These are phyloP conservation scores for Heliamphora exappendiculata DNA, from an alignment of 148 eudicot species.

Conservation along the genomic window DNA sequence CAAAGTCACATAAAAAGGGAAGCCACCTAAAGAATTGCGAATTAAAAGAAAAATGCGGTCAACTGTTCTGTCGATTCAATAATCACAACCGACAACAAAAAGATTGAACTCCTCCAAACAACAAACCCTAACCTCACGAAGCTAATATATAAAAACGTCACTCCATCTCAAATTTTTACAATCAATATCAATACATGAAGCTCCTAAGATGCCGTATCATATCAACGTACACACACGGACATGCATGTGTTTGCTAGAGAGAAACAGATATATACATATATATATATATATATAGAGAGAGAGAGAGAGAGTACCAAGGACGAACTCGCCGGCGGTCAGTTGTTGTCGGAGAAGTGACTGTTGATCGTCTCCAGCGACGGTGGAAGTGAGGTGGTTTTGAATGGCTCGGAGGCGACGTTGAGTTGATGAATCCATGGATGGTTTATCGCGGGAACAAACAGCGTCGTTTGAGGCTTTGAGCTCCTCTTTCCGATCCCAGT, in stretches of 20 bases:
- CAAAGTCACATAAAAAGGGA: not conserved
- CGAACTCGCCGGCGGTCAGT: slow-evolving; percentile 63
- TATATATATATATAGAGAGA: not conserved
- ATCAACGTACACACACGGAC: not conserved
- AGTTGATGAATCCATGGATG: slow-evolving; percentile 44
- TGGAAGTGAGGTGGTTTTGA: slow-evolving; percentile 33
- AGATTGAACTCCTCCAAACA: not conserved
- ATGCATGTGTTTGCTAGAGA: too few relatives aligned
- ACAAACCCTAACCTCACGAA: not conserved
- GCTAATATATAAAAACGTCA: not conserved
- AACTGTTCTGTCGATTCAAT: too few relatives aligned
- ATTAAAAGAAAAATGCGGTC: too few relatives aligned
- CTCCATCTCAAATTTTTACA: not conserved
- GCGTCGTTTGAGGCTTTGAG: not conserved
- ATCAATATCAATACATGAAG: not conserved
- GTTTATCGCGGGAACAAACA: too few relatives aligned
- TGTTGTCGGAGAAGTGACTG: slow-evolving; percentile 21
- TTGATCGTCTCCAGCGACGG: slow-evolving; percentile 8
- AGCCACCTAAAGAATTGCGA: not conserved
- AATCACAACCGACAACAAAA: not conserved
- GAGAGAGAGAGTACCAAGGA: slow-evolving; percentile 28
- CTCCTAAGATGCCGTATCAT: not conserved
- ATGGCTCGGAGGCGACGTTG: slow-evolving; percentile 52
- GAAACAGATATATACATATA: not conserved
- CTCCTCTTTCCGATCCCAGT: not conserved